Conservation (phyloP, 2,329 filamentous ascomycete genomes). For the Fusarium palustre region DNA sequence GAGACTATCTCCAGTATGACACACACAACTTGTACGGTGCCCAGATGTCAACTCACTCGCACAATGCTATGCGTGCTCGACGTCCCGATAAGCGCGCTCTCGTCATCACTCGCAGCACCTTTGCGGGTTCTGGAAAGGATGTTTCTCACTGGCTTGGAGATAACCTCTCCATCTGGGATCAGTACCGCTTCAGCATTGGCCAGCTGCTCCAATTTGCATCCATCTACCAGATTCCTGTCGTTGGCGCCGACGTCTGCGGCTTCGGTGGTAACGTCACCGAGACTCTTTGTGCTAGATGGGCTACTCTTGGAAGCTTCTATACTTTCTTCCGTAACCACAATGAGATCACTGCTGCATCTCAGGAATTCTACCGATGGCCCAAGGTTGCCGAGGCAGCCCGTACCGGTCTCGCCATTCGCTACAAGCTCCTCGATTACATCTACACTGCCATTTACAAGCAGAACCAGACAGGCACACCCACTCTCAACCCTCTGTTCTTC, state of each 20-base stretch:
- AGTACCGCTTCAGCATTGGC: slow-evolving; percentile 69
- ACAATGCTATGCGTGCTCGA: slow-evolving; percentile 73
- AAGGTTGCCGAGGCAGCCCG: slow-evolving; percentile 70
- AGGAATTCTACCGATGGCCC: slow-evolving; percentile 77
- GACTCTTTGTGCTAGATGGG: slow-evolving; percentile 63
- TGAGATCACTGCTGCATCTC: slow-evolving; percentile 55
- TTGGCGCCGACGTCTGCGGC: slow-evolving; percentile 81
- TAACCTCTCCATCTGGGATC: slow-evolving; percentile 61
- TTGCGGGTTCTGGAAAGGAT: slow-evolving; percentile 75
- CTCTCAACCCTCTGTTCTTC: slow-evolving; percentile 78
- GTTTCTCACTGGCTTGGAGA: slow-evolving; percentile 70
- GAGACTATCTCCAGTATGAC: slow-evolving; percentile 57
- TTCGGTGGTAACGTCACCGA: slow-evolving; percentile 68
- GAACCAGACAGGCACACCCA: slow-evolving; percentile 69
- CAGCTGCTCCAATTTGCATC: slow-evolving; percentile 71
- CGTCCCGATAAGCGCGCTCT: slow-evolving; percentile 74
- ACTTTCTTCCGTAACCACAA: slow-evolving; percentile 78
- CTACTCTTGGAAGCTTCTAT: slow-evolving; percentile 72
- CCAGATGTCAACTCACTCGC: slow-evolving; percentile 77
- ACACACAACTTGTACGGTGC: slow-evolving; percentile 82
- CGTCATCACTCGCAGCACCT: slow-evolving; percentile 81
- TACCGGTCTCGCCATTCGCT: slow-evolving; percentile 75
- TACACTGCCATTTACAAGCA: slow-evolving; percentile 77
- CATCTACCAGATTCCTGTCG: slow-evolving; percentile 76
- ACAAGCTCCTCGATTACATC: slow-evolving; percentile 78